Evolutionary conservation across 345 rosid genomes (phyloP).

Genomic region (Brassica carinata): DNA sequence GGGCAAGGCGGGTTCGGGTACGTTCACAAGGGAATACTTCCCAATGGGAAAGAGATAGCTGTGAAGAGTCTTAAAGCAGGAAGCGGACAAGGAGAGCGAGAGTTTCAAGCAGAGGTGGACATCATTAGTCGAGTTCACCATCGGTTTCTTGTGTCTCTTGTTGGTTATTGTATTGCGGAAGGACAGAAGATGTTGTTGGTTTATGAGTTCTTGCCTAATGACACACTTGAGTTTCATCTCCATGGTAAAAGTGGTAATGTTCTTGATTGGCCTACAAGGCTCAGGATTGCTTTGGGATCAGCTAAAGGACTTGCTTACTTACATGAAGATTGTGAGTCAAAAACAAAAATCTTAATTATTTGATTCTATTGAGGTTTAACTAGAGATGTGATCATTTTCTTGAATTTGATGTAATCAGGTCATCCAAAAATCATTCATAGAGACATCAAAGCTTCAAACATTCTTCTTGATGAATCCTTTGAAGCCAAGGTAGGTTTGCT

Average conservation of each 20-base stretch:
- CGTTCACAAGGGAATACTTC: slow-evolving; percentile 75
- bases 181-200: slow-evolving; percentile 59
- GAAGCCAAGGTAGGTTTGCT: slow-evolving; percentile 70
- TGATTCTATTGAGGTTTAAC: neutral
- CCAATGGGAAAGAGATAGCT: slow-evolving; percentile 81
- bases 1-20: slow-evolving; percentile 94
- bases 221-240: slow-evolving; percentile 74
- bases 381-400: slow-evolving; percentile 2
- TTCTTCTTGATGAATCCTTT: slow-evolving; percentile 68
- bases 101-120: slow-evolving; percentile 86
- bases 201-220: slow-evolving; percentile 74
- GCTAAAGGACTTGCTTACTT: slow-evolving; percentile 95
- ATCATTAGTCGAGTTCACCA: slow-evolving; percentile 93
- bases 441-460: slow-evolving; percentile 87
- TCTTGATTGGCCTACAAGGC: slow-evolving; percentile 81
- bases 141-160: slow-evolving; percentile 86
- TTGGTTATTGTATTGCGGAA: slow-evolving; percentile 69
- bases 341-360: neutral
- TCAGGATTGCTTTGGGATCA: slow-evolving; percentile 82
- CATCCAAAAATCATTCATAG: slow-evolving; percentile 90
- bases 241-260: slow-evolving; percentile 60
- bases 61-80: slow-evolving; percentile 80
- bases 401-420: slow-evolving; percentile 46
- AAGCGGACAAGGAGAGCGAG: slow-evolving; percentile 82
- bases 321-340: slow-evolving; percentile 88